Conservation (phyloP, 768 basidiomycete genomes). For the Dentipellis fragilis region DNA sequence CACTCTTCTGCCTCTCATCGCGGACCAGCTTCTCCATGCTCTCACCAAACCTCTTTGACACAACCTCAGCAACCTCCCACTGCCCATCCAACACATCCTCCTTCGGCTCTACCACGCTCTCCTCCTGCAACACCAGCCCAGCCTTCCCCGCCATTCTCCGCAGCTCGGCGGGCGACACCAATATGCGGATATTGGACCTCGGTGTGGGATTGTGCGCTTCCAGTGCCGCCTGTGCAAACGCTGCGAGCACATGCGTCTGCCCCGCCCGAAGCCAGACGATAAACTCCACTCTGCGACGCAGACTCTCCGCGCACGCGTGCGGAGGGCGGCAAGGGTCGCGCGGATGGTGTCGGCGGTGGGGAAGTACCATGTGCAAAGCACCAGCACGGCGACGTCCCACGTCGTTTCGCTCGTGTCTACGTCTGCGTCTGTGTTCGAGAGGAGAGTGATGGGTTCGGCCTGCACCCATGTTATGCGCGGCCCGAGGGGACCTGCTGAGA, state of each 20-base stretch:
- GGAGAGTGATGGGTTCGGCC: constrained; percentile 21
- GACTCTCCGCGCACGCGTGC: constrained; percentile 16
- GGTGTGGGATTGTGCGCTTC: constrained; percentile 22
- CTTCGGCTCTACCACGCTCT: constrained; percentile 17
- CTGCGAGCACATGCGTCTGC: constrained; percentile 25
- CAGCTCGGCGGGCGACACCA: constrained; percentile 24
- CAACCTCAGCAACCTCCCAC: constrained; percentile 25
- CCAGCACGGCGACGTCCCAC: constrained; percentile 26
- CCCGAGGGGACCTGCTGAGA: constrained; percentile 22
- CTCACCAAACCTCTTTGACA: constrained; percentile 14
- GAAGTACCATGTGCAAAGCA: constrained; percentile 32
- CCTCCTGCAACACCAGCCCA: constrained; percentile 16
- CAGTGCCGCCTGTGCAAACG: constrained; percentile 26
- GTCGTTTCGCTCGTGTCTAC: constrained; percentile 7
- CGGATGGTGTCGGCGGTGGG: constrained; percentile 21
- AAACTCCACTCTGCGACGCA: constrained; percentile 28
- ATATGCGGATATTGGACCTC: constrained; percentile 26
- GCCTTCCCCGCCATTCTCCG: constrained; percentile 17
- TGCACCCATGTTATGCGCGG: constrained; percentile 26
- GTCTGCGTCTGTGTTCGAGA: constrained; percentile 2
- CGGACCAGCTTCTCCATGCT: constrained; percentile 17
- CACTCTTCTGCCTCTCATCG: constrained; percentile 23
- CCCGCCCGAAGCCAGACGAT: constrained; percentile 14
- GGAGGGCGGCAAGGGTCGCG: constrained; percentile 20
- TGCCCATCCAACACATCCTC: constrained; percentile 21